Percentiles rank a stretch among this genome's conserved stretches.
phyloP scores from a whole-genome alignment of 1,284 basidiomycete genomes.

The Sanguinoderma infundibulare region DNA sequence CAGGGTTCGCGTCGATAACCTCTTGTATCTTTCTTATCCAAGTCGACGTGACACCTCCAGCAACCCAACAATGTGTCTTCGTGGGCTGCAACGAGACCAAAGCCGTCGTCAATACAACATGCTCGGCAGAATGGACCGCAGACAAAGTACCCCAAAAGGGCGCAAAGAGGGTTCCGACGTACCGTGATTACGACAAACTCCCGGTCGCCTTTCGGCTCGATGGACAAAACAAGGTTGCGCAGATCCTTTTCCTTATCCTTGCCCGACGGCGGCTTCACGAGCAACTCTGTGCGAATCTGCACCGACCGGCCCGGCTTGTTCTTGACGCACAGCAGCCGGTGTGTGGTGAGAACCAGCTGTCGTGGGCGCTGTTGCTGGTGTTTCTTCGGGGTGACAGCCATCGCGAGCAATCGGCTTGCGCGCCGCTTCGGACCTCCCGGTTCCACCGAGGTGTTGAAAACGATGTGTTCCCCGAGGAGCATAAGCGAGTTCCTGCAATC shows the following conservation, averaged over 20 bases:
- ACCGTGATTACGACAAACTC: constrained; percentile 71
- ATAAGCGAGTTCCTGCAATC: constrained; percentile 46
- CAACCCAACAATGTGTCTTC: constrained; percentile 58
- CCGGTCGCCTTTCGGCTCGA: constrained; percentile 57
- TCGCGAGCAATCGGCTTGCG: constrained; percentile 61
- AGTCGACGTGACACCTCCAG: constrained; percentile 43
- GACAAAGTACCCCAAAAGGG: background rate
- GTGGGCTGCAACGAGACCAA: constrained; percentile 43
- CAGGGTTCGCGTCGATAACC: constrained; percentile 31
- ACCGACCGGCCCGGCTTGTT: constrained; percentile 42
- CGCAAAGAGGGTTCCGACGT: constrained; percentile 29
- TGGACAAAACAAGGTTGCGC: constrained; percentile 45
- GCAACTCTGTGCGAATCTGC: constrained; percentile 55
- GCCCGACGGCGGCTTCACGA: constrained; percentile 35
- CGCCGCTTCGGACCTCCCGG: constrained; percentile 57
- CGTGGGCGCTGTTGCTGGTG: constrained; percentile 47
- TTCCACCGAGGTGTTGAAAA: constrained; percentile 59
- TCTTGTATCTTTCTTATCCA: constrained; percentile 61
- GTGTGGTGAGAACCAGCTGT: constrained; percentile 62
- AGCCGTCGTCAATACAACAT: background rate
- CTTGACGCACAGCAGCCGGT: constrained; percentile 63
- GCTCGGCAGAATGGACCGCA: background rate
- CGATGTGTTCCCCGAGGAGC: constrained; percentile 47
- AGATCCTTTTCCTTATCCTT: constrained; percentile 33
- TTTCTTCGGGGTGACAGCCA: constrained; percentile 53